Base-by-base conservation (phyloP, 257 asterid species). In the Solanum ossicruentum region DNA sequence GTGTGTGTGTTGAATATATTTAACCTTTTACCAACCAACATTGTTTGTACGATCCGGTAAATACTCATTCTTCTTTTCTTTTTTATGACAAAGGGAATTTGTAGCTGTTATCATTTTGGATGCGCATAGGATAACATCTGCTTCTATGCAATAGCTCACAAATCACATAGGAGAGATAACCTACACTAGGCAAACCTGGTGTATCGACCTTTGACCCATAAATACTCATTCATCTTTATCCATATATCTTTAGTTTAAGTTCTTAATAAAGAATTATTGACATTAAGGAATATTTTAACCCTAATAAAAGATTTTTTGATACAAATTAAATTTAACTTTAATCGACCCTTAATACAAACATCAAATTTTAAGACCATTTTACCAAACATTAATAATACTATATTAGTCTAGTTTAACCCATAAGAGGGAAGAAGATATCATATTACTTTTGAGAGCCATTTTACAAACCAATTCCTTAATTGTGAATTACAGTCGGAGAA, bases 21-120 rank as follows among this genome's bases (percentile, higher is more conserved):
- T 60, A 60, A 67, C n/a, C 23, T 43, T 36, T 66, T 67, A 32
- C 13, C 49, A 3, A 32, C 0, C 4, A 32, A 2, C 2, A 67
- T 36, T 6, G 15, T 36, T 5, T 10, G 7, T 32, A 23, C 0
- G 2, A 0, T 16, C 0, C 3, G 26, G 2, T 36, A 67, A 8
- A 13, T 67, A 36, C 9, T 16, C 2, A 1, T 2, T 55, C 21
- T 17, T 55, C 3, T 55, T 17, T 32, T 32, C 36, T 32, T 36
- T 36, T 36, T 36, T 36, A 36, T 36, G 6, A 36, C 1, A 36
- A 3, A 5, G 6, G 41, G 0, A 36, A 36, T 36, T 36, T 36
- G 0, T 0, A 36, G 1, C 1, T 36, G 41, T 4, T 36, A 36
- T 36, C 6, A 0, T 36, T 36, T 36, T 36, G 6, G 41, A 5